These are phyloP conservation scores for Flammula alnicola DNA, from an alignment of 1,284 basidiomycete species.

Conservation along the genomic window DNA sequence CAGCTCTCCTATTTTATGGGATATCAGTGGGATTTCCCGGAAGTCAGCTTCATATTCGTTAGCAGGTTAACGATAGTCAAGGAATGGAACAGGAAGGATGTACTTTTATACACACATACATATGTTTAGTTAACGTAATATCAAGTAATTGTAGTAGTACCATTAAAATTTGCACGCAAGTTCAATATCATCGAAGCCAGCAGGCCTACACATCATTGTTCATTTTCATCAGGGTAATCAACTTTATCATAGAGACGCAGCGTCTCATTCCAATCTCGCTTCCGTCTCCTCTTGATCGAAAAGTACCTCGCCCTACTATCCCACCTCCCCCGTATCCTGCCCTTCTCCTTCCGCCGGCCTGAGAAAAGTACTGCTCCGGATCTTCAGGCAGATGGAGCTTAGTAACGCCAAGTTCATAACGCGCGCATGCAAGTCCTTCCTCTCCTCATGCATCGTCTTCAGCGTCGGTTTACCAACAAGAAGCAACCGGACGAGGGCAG, in stretches of 20 bases:
- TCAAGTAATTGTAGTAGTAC: neutral
- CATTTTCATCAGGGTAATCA: constrained; percentile 63
- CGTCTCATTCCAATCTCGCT: constrained; percentile 89
- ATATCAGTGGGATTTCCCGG: neutral
- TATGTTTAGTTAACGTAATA: neutral
- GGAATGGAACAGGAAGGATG: neutral
- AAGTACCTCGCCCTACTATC: constrained; percentile 76
- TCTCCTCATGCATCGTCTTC: constrained; percentile 51
- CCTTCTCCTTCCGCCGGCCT: constrained; percentile 67
- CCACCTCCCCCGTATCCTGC: constrained; percentile 67
- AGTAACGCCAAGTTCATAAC: constrained; percentile 68
- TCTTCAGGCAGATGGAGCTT: constrained; percentile 67
- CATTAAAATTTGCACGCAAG: neutral
- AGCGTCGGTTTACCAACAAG: constrained; percentile 63
- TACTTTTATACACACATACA: neutral
- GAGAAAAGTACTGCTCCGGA: constrained; percentile 67
- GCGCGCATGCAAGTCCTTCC: constrained; percentile 61
- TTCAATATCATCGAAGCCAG: neutral
- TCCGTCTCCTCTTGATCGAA: constrained; percentile 74
- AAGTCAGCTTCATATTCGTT: neutral
- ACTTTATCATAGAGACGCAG: constrained; percentile 79
- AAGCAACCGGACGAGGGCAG: constrained; percentile 65
- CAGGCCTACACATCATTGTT: neutral
- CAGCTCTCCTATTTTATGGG: neutral
- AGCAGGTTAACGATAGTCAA: neutral